Conservation (phyloP, 768 basidiomycete species). For the Amanita pseudoporphyria region DNA sequence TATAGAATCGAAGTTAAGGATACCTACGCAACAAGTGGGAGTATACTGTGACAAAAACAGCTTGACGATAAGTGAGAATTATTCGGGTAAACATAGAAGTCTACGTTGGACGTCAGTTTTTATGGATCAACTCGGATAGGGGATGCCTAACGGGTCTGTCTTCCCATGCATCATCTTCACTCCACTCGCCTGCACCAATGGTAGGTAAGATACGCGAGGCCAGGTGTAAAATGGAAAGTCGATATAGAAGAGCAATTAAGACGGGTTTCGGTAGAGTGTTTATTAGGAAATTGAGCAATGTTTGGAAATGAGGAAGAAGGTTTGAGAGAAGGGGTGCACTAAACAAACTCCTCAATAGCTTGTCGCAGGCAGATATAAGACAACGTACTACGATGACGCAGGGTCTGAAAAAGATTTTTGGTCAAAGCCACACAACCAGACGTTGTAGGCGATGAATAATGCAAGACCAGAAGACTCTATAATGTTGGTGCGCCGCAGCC, state of each 20-base stretch:
- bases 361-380: neutral
- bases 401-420: slow-evolving; percentile 63
- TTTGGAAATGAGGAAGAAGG: slow-evolving; percentile 73
- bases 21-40: slow-evolving; percentile 72
- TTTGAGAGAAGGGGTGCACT: slow-evolving; percentile 74
- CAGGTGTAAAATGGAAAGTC: slow-evolving; percentile 70
- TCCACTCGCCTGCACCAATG: slow-evolving; percentile 77
- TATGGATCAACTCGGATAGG: neutral
- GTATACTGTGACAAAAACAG: slow-evolving; percentile 80
- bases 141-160: slow-evolving; percentile 53
- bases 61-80: slow-evolving; percentile 73
- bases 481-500: slow-evolving; percentile 80
- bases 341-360: slow-evolving; percentile 3
- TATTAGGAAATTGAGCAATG: slow-evolving; percentile 69
- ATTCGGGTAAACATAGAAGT: slow-evolving; percentile 69
- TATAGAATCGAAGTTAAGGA: neutral
- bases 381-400: slow-evolving; percentile 66
- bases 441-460: slow-evolving; percentile 81
- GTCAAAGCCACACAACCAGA: slow-evolving; percentile 84
- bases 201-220: slow-evolving; percentile 79
- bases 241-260: slow-evolving; percentile 68
- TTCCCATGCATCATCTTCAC: slow-evolving; percentile 61
- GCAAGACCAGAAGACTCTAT: slow-evolving; percentile 86
- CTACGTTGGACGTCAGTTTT: slow-evolving; percentile 25
- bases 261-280: slow-evolving; percentile 84